phyloP scores from a whole-genome alignment of 2,329 filamentous ascomycete species.

The Penicillium janthinellum region DNA sequence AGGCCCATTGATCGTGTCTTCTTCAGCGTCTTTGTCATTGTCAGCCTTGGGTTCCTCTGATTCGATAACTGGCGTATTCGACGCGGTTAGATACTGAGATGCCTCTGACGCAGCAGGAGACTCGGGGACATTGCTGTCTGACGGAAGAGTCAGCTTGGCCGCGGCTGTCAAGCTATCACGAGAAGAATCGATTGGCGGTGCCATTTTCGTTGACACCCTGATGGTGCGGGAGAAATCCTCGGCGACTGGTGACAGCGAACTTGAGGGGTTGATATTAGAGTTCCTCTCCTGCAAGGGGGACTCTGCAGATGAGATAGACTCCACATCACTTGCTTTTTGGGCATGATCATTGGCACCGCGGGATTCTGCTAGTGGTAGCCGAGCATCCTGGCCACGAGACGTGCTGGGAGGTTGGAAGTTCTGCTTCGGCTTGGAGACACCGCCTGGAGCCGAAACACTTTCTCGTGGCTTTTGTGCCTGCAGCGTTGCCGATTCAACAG shows the following conservation, averaged over 20 bases:
- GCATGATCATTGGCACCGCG: slow-evolving; percentile 37
- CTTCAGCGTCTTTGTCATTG: slow-evolving; percentile 14
- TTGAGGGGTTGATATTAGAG: slow-evolving; percentile 18
- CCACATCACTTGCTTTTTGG: slow-evolving; percentile 23
- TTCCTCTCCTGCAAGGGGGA: slow-evolving; percentile 21
- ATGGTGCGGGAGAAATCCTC: slow-evolving; percentile 31
- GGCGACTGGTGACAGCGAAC: slow-evolving; percentile 29
- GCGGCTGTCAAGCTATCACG: slow-evolving; percentile 28
- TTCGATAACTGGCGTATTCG: slow-evolving; percentile 44
- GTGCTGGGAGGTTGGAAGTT: slow-evolving; percentile 32
- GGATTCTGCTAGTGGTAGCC: slow-evolving; percentile 39
- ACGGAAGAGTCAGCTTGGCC: slow-evolving; percentile 28
- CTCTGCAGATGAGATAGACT: slow-evolving; percentile 21
- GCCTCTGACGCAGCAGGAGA: slow-evolving; percentile 43
- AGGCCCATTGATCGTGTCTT: slow-evolving; percentile 20
- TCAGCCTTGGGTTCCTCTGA: slow-evolving; percentile 30
- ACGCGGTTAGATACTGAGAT: slow-evolving; percentile 49
- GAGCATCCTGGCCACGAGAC: slow-evolving; percentile 28
- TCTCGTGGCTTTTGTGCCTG: slow-evolving; percentile 27
- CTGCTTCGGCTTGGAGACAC: slow-evolving; percentile 28
- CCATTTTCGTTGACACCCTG: slow-evolving; percentile 15
- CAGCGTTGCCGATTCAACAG: slow-evolving; percentile 20
- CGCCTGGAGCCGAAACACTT: slow-evolving; percentile 29
- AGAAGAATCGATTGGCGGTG: slow-evolving; percentile 21
- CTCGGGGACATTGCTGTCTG: slow-evolving; percentile 26